phyloP scores from a whole-genome alignment of 768 basidiomycete species.

The Leucocoprinus sp. region DNA sequence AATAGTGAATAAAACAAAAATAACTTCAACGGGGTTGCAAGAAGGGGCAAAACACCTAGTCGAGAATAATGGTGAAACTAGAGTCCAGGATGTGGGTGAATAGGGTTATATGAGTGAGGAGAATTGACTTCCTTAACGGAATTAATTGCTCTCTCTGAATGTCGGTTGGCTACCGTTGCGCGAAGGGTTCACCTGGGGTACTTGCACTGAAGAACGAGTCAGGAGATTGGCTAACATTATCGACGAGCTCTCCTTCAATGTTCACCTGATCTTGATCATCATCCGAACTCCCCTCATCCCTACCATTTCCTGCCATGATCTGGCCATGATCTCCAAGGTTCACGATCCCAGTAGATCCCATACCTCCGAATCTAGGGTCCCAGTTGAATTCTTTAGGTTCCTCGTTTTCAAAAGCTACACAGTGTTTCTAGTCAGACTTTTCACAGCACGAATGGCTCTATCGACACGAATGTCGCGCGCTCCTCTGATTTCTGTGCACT shows the following conservation, averaged over 20 bases:
- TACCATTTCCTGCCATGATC: constrained; percentile 22
- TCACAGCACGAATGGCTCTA: not conserved
- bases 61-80: too few relatives aligned
- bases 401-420: not conserved
- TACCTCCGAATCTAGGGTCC: constrained; percentile 43
- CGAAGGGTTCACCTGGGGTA: too few relatives aligned
- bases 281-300: constrained; percentile 20
- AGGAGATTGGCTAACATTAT: not conserved
- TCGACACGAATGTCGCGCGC: not conserved
- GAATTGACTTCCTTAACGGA: too few relatives aligned
- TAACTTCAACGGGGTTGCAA: too few relatives aligned
- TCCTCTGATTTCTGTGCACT: too few relatives aligned
- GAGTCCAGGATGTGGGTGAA: too few relatives aligned
- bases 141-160: too few relatives aligned
- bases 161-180: too few relatives aligned
- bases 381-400: constrained; percentile 40
- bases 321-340: constrained; percentile 15
- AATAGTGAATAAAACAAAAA: too few relatives aligned
- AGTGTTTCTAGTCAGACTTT: not conserved
- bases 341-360: constrained; percentile 15
- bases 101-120: too few relatives aligned
- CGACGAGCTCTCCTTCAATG: constrained; percentile 19
- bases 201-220: constrained; percentile 1
- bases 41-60: too few relatives aligned
- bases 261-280: constrained; percentile 21